These are phyloP conservation scores for Daedaleopsis nitida DNA, from an alignment of 768 basidiomycete genomes.

Conservation along the genomic window DNA sequence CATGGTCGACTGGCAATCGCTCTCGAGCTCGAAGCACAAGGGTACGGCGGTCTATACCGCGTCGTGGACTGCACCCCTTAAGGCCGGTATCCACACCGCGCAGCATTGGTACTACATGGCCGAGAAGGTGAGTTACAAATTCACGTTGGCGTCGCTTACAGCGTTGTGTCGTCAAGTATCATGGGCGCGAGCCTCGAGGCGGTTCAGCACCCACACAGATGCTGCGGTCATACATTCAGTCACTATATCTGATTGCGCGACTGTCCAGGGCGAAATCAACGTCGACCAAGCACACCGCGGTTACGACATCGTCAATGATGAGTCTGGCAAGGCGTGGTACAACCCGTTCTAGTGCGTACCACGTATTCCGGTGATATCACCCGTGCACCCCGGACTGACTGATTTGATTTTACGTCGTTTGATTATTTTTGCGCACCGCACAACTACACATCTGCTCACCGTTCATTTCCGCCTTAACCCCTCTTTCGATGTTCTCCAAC, in stretches of 20 bases:
- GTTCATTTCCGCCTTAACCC: not conserved
- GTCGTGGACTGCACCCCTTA: slow-evolving; percentile 91
- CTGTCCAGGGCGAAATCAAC: slow-evolving; percentile 76
- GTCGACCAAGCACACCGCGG: slow-evolving; percentile 95
- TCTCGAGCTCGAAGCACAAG: slow-evolving; percentile 69
- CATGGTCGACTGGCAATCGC: slow-evolving; percentile 90
- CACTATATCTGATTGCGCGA: slow-evolving; percentile 6
- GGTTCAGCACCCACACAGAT: no score
- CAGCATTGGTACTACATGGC: slow-evolving; percentile 97
- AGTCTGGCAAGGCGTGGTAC: slow-evolving; percentile 80
- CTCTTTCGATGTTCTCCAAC: not conserved
- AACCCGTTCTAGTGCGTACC: slow-evolving; percentile 86
- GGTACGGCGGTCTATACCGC: slow-evolving; percentile 94
- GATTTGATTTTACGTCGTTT: slow-evolving; percentile 2
- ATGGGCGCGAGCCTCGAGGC: not conserved
- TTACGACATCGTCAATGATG: slow-evolving; percentile 87
- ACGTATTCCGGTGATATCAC: not conserved
- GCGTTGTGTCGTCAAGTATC: not conserved
- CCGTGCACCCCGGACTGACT: slow-evolving; percentile 8
- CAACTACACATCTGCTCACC: not conserved
- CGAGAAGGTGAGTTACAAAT: slow-evolving; percentile 59
- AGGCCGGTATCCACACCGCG: slow-evolving; percentile 85
- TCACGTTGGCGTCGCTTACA: no score
- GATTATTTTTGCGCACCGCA: not conserved
- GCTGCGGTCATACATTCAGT: not conserved